Base-by-base conservation (phyloP, 352 stramenopile species). In the Globisporangium cystogenes region DNA sequence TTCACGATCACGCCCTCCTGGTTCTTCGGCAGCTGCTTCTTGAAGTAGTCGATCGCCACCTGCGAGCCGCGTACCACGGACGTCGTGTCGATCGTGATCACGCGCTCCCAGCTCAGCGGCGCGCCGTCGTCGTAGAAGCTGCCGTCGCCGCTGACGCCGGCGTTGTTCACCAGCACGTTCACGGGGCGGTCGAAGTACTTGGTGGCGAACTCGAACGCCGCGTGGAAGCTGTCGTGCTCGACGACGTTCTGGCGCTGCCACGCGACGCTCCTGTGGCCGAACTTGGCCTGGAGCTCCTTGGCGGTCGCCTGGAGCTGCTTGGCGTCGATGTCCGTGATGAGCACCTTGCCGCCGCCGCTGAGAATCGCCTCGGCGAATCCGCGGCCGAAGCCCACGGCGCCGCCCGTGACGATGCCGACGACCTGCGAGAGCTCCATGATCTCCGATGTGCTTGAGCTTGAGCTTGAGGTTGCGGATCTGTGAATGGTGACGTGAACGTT, bases 111-210 rank as follows among this genome's bases (percentile, higher is more conserved):
- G 27, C 44, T 48, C 20, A 51, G 59, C 21, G 68, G 53, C 21
- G 65, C 52, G 45, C 69, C 64, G 7, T 74, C 60, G 40, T 80
- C 56, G 54, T 70, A 85, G 55, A 77, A 87, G 18, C 60, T 63
- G 58, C 76, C 65, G 44, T 86, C 61, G 7, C 74, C 72, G 3
- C 65, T 72, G 31, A 93, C 90, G 20, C 82, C 82, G 2, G 82
- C 82, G 57, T 93, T 93, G 65, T 93, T 93, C 3, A 84, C 80
- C 29, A 93, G 68, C 41, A 91, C 36, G 62, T 93, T 93, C 10
- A 90, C 68, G 0, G 68, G 69, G 27, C 41, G 42, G 21, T 72
- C 67, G 52, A 93, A 91, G 54, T 76, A 84, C 55, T 72, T 68
- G 53, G 41, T 57, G 37, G 77, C 77, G 50, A 71, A 74, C 24